These are phyloP conservation scores for Salvia miltiorrhiza DNA, from an alignment of 257 asterid genomes.

Conservation along the genomic window DNA sequence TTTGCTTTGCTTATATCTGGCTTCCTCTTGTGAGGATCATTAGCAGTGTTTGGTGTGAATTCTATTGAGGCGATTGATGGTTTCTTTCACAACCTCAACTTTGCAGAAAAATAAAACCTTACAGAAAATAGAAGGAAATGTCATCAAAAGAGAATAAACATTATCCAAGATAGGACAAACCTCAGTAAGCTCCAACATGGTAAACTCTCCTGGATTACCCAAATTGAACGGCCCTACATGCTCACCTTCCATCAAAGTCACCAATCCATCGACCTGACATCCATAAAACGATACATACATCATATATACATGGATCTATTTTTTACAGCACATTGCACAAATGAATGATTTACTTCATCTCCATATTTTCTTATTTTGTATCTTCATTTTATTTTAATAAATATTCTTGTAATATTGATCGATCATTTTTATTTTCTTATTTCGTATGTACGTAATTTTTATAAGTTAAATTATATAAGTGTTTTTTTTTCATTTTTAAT, in stretches of 20 bases:
- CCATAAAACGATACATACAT: slow-evolving; percentile 5
- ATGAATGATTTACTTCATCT: not conserved
- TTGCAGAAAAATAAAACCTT: not conserved
- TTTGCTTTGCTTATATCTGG: slow-evolving; percentile 94
- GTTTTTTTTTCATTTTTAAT: no score
- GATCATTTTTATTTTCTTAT: no score
- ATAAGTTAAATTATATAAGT: no score
- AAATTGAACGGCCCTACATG: no score
- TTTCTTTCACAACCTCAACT: slow-evolving; percentile 68
- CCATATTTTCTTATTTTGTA: no score
- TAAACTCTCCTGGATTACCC: slow-evolving; percentile 77
- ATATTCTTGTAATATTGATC: no score
- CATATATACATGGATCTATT: not conserved
- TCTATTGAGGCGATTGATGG: slow-evolving; percentile 79
- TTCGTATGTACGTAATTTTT: no score
- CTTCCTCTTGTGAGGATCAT: slow-evolving; percentile 97
- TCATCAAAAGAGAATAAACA: not conserved
- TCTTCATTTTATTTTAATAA: no score
- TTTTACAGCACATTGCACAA: not conserved
- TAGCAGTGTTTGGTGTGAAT: slow-evolving; percentile 87
- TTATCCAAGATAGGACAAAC: slow-evolving; percentile 32
- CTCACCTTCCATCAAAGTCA: slow-evolving; percentile 73
- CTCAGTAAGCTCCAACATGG: slow-evolving; percentile 73
- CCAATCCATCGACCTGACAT: slow-evolving; percentile 56
- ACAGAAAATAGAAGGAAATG: not conserved